Base-by-base conservation (phyloP, 2,329 filamentous ascomycete genomes). In the Apiospora saccharicola region DNA sequence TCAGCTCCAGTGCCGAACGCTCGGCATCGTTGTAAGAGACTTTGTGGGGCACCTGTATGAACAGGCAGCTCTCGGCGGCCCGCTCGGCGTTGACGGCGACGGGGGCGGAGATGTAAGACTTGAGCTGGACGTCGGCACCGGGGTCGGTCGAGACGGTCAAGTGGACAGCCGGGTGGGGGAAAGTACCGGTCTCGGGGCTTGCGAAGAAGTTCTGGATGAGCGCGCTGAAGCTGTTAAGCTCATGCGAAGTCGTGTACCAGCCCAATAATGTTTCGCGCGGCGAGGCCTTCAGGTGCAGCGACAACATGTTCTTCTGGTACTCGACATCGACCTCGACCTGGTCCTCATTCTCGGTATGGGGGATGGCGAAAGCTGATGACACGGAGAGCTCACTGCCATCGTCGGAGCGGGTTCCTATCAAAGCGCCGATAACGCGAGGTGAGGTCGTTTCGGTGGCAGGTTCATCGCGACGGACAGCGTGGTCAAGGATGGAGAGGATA, bases 181-280 rank as follows among this genome's bases (percentile, higher is more conserved):
- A 98, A 72, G 96, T 99, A 82, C 96, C 96, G 76, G 98, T 97
- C 80, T 97, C 96, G 80, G 97, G 95, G 81, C 94, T 94, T 81
- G 93, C 94, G 88, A 98, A 99, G 89, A 98, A 99, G 89, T 99
- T 99, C 86, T 99, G 96, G 85, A 98, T 99, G 79, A 99, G 90
- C 79, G 96, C 96, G 82, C 93, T 96, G 89, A 99, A 99, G 82
- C 93, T 97, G 90, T 99, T 98, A 81, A 99, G 90, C 85, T 98
- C 96, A 83, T 94, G 92, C 81, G 93, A 95, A 69, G 96, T 99
- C 75, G 96, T 97, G 86, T 99, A 99, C 96, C 96, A 99, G 80
- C 96, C 96, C 74, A 99, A 93, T 73, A 99, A 90, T 71, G 95
- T 91, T 85, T 99, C 96, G 84, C 95, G 94, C 69, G 96, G 96